phyloP scores from a whole-genome alignment of 106 monocot species.

The Acorus calamus region DNA sequence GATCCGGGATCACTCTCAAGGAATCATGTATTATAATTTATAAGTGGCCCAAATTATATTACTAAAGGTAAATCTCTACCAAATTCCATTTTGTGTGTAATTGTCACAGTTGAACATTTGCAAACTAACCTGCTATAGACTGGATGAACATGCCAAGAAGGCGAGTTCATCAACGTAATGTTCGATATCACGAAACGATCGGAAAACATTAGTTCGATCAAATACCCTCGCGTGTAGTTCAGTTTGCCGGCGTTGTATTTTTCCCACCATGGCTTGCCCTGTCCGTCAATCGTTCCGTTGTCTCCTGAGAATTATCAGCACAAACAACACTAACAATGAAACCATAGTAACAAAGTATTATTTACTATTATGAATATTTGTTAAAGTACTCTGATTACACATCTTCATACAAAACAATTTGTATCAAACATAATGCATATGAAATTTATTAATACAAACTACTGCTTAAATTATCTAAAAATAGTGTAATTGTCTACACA shows the following conservation, averaged over 20 bases:
- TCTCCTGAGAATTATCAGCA: conserved; percentile 21
- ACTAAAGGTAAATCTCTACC: neutral
- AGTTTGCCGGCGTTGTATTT: conserved; percentile 44
- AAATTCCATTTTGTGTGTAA: neutral
- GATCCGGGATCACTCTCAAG: no score
- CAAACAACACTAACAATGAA: no score
- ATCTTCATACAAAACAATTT: no score
- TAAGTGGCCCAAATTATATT: no score
- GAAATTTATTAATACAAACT: no score
- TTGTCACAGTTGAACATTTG: neutral
- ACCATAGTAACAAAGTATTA: no score
- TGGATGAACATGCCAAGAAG: conserved; percentile 91
- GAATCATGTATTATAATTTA: no score
- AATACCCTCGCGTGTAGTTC: conserved; percentile 58
- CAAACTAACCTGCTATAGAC: conserved; percentile 71
- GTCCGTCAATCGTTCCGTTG: conserved; percentile 76
- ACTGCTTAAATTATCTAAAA: no score
- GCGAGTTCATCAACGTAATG: conserved; percentile 74
- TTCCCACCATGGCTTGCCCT: conserved; percentile 58
- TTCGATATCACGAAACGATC: conserved; percentile 70
- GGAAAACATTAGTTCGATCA: conserved; percentile 66
- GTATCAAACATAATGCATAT: no score
- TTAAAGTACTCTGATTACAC: no score
- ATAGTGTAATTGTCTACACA: no score
- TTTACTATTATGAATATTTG: no score